Base-by-base conservation (phyloP, 306 rosid species). In the Lathyrus tuberosus region DNA sequence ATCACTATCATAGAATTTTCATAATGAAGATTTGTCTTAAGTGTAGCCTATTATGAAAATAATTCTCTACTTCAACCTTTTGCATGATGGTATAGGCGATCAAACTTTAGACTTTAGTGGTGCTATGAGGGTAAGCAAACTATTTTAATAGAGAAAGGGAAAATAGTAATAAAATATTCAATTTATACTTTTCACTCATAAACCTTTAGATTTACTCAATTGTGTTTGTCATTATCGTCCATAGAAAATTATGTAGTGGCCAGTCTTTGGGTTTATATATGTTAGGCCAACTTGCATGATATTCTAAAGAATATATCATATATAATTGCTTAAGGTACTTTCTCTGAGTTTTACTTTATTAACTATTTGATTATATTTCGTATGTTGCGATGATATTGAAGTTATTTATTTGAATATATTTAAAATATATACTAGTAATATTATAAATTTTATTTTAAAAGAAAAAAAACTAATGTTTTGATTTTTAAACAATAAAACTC, bases 1-100 rank as follows among this genome's bases (percentile, higher is more conserved):
- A 48, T 85, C 76, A 18, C 67, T 78, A 44, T 75, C 74, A 60
- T 7, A 62, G 71, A 54, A 75, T 78, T 71, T 78, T 78, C 78
- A 46, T 62, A 37, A 70, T 65, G 64, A 17, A 72, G 61, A 80
- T 49, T 68, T 77, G 71, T 74, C 78, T 22, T 26, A 61, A 51
- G 49, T 60, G 22, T 26, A 22, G 10, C 22, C 47, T 40, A 24
- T 33, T 62, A 30, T 22, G 26, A 37, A 70, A 57, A 33, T 59
- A 65, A 49, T 63, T 62, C 64, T 33, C 15, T 62, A 56, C 41
- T 72, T 54, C 12, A 18, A 61, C 35, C 52, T 57, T 56, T 71
- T 62, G 17, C 20, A 28, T 62, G 54, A 15, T 56, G 54, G 2
- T 56, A 56, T 56, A 56, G 17, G 37, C 38, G 40, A 56, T 56